Evolutionary conservation across 768 basidiomycete genomes (phyloP).

Genomic region (Phylloporus rhodoxanthus): DNA sequence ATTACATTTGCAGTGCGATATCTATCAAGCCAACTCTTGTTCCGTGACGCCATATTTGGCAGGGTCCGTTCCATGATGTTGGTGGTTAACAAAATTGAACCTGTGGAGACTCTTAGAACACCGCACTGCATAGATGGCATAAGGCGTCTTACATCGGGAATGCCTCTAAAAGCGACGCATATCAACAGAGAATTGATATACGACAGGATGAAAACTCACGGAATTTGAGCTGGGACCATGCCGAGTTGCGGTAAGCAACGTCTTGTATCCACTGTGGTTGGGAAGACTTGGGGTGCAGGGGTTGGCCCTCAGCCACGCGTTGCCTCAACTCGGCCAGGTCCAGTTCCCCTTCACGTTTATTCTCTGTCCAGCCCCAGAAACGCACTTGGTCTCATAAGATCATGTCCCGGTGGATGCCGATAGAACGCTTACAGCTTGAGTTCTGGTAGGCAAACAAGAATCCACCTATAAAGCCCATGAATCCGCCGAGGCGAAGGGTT

Average conservation of each 20-base stretch:
- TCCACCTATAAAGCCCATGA: slow-evolving; percentile 83
- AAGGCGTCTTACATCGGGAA: slow-evolving; percentile 64
- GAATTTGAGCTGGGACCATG: slow-evolving; percentile 91
- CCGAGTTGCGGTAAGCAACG: slow-evolving; percentile 82
- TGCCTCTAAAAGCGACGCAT: slow-evolving; percentile 39
- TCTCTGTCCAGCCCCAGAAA: slow-evolving; percentile 96
- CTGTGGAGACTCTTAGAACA: slow-evolving; percentile 36
- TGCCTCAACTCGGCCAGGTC: slow-evolving; percentile 77
- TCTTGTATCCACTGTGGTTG: slow-evolving; percentile 84
- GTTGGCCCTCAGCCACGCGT: slow-evolving; percentile 69
- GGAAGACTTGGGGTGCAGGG: slow-evolving; percentile 78
- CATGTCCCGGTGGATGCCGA: slow-evolving; percentile 7
- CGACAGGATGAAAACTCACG: slow-evolving; percentile 42
- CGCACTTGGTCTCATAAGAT: slow-evolving; percentile 48
- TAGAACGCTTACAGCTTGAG: slow-evolving; percentile 61
- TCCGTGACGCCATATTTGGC: slow-evolving; percentile 61
- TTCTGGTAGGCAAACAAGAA: slow-evolving; percentile 92
- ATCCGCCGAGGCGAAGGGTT: slow-evolving; percentile 51
- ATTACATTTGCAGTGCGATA: slow-evolving; percentile 5
- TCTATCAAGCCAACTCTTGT: slow-evolving; percentile 23
- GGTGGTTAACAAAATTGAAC: slow-evolving; percentile 95
- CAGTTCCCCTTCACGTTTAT: slow-evolving; percentile 70
- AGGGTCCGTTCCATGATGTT: slow-evolving; percentile 77
- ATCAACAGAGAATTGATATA: slow-evolving; percentile 2
- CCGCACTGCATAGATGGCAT: neutral